These are phyloP conservation scores for Daldinia loculata DNA, from an alignment of 495 filamentous ascomycete genomes.

Conservation along the genomic window DNA sequence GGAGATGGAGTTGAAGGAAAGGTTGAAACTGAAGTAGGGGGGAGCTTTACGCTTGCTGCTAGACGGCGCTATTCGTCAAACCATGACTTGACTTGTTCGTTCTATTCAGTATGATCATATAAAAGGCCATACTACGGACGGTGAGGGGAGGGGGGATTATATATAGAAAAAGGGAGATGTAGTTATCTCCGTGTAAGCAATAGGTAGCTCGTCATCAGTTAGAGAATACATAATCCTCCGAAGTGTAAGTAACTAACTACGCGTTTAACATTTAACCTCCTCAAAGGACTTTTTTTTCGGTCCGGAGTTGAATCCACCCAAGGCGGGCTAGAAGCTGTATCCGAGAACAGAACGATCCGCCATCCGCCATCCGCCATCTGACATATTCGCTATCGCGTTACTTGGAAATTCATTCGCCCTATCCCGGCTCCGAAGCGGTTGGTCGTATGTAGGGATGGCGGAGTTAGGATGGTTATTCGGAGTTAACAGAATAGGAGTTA, in stretches of 20 bases:
- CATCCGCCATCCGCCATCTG: background rate
- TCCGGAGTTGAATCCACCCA: background rate
- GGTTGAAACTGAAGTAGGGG: background rate
- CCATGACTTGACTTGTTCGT: background rate
- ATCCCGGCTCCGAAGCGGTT: background rate
- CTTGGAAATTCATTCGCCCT: background rate
- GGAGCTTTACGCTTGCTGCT: background rate
- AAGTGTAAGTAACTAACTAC: background rate
- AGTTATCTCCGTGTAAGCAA: constrained; percentile 2
- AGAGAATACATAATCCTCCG: background rate
- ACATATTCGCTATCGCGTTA: background rate
- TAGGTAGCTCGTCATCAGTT: background rate
- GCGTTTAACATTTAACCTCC: background rate
- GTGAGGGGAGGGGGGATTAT: background rate
- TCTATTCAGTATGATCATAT: background rate
- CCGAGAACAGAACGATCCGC: background rate
- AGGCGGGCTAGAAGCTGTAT: background rate
- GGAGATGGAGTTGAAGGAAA: background rate
- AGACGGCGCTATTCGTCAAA: background rate
- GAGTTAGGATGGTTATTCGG: constrained; percentile 1
- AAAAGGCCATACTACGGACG: background rate
- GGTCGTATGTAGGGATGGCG: background rate
- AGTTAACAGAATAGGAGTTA: background rate
- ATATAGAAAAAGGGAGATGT: background rate
- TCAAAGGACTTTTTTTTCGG: background rate